Base-by-base conservation (phyloP, 2,329 filamentous ascomycete genomes). In the Macrophomina tecta region DNA sequence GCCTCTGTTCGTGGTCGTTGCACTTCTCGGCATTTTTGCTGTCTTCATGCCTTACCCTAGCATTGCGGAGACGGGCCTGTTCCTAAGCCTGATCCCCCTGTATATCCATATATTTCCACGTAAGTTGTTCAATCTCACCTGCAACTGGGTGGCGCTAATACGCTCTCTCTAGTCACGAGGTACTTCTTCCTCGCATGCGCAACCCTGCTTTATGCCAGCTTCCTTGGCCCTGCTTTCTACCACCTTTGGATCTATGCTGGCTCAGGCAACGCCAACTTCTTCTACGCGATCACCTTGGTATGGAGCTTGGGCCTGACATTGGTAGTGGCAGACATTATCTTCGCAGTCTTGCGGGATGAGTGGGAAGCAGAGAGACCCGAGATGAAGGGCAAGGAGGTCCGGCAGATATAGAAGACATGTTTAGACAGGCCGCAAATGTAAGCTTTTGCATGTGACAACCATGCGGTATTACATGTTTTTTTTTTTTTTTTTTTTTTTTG, bases 41-140 rank as follows among this genome's bases (percentile, higher is more conserved):
- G 92, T 98, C 72, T 99, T 99, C 84, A 97, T 97, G 78, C 95
- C 95, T 0, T 99, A 99, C 74, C 94, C 95, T 1, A 96, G 92
- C 74, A 91, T 97, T 71, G 91, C 93, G 6, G 95, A 98, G 79
- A 91, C 92, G 1, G 92, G 91, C 5, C 81, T 97, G 46, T 99
- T 94, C 79, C 82, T 98, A 45, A 92, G 90, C 14, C 82, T 95
- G 75, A 83, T 98, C 14, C 90, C 93, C 12, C 82, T 98, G 11
- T 97, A 94, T 79, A 85, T 92, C n/a, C 95, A 99, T 80, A 82
- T 97, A 1, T 96, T 97, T 75, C 93, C 94, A 30, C 82, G 88
- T 90, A 79, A 83, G 87, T 83, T 7, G 32, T 3, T 7, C 40
- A 3, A 16, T 42, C 45, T 34, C 49, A 30, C 14, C 16, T 42